phyloP scores from a whole-genome alignment of 108 stramenopile species.

The Pseudonitzschia multistriata region DNA sequence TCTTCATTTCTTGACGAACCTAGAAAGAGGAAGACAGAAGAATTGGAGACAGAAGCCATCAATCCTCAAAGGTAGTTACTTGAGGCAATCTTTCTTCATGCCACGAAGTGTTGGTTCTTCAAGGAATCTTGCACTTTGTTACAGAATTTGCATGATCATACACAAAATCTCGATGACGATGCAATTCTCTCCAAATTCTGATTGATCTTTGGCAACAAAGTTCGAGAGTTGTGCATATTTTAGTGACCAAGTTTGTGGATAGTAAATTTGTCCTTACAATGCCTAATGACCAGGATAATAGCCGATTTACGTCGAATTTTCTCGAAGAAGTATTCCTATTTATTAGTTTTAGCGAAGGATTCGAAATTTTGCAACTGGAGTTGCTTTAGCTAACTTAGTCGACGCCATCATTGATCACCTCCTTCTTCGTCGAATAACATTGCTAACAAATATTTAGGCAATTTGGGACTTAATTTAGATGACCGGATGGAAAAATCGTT shows the following conservation, averaged over 20 bases:
- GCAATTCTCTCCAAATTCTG: neutral
- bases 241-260: neutral
- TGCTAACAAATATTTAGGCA: too few relatives aligned
- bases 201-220: neutral
- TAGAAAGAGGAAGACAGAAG: too few relatives aligned
- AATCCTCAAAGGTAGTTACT: neutral
- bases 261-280: neutral
- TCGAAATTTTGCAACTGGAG: neutral
- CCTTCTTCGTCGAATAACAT: too few relatives aligned
- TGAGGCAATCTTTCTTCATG: neutral
- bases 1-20: too few relatives aligned
- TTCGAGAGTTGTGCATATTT: neutral
- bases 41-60: neutral
- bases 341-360: neutral
- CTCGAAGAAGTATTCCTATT: too few relatives aligned
- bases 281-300: neutral
- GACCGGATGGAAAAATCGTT: too few relatives aligned
- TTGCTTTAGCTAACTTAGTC: neutral
- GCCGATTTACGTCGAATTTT: too few relatives aligned
- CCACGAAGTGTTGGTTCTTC: neutral
- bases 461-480: too few relatives aligned
- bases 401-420: neutral
- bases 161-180: neutral
- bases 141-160: neutral
- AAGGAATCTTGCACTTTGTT: neutral